Evolutionary conservation across 139 green algal species (phyloP).

Genomic region (Coelastrella sp.): DNA sequence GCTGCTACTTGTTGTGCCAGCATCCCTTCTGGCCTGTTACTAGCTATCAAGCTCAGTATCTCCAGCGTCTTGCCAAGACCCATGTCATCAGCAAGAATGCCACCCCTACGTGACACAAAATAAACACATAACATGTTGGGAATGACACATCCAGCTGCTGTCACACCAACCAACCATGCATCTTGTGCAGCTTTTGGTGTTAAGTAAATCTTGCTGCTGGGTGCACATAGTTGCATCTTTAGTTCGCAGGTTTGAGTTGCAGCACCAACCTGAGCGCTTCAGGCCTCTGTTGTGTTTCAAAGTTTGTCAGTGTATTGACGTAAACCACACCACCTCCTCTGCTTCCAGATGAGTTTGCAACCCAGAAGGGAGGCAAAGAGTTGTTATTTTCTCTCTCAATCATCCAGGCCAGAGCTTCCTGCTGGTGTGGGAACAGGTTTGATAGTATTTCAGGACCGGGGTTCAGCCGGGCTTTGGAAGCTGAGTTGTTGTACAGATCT

Average conservation of each 20-base stretch:
- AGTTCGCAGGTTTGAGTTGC: no score
- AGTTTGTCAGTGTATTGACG: conserved; percentile 60
- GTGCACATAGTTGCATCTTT: no score
- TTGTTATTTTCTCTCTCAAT: conserved; percentile 72
- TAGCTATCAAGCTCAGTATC: conserved; percentile 70
- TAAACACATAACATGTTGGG: background rate
- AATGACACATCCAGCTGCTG: no score
- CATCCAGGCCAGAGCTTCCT: conserved; percentile 79
- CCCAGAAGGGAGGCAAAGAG: conserved; percentile 74
- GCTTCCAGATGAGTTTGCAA: background rate
- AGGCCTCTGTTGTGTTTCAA: conserved; percentile 14
- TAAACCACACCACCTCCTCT: background rate
- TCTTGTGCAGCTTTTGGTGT: no score
- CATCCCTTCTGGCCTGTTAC: conserved; percentile 62
- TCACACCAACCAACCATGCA: no score
- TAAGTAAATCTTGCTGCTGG: no score
- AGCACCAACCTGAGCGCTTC: conserved; percentile 6
- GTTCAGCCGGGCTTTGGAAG: conserved; percentile 1
- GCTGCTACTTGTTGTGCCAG: conserved; percentile 30
- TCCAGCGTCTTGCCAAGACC: conserved; percentile 79
- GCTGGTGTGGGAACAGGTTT: conserved; percentile 65
- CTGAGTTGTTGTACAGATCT: conserved; percentile 32
- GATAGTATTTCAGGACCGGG: background rate
- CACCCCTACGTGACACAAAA: conserved; percentile 59
- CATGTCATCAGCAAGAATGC: conserved; percentile 87